phyloP scores from a whole-genome alignment of 1,284 basidiomycete genomes.

The Malassezia arunalokei region DNA sequence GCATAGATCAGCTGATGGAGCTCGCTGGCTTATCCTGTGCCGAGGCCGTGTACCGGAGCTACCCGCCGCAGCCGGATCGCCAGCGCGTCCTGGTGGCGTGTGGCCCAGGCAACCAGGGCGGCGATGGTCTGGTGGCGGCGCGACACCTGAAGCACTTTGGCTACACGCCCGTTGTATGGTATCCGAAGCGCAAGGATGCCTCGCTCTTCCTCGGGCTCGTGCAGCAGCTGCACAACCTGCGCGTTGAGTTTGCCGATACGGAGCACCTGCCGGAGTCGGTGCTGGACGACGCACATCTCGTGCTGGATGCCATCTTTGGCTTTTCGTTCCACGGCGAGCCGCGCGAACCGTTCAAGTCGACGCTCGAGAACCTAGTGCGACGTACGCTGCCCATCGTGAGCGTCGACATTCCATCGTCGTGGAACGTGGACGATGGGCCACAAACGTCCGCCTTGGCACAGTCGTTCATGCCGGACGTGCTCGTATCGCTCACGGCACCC shows the following conservation, averaged over 20 bases:
- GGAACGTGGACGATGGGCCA: constrained; percentile 72
- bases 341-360: constrained; percentile 72
- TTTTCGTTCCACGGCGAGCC: constrained; percentile 74
- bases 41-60: constrained; percentile 68
- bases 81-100: constrained; percentile 69
- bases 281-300: constrained; percentile 57
- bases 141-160: constrained; percentile 58
- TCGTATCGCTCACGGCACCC: constrained; percentile 83
- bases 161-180: constrained; percentile 36
- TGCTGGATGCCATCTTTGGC: constrained; percentile 91
- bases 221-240: constrained; percentile 74
- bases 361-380: constrained; percentile 56
- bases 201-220: constrained; percentile 55
- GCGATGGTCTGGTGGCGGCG: constrained; percentile 91
- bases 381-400: constrained; percentile 32
- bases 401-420: constrained; percentile 90
- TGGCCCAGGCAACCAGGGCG: constrained; percentile 75
- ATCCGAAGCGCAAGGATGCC: constrained; percentile 36
- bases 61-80: constrained; percentile 55
- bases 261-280: constrained; percentile 53
- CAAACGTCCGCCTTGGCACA: constrained; percentile 29
- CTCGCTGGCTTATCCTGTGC: constrained; percentile 94
- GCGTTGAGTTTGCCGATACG: constrained; percentile 53
- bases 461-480: constrained; percentile 61
- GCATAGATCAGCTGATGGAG: constrained; percentile 71